phyloP scores from a whole-genome alignment of 192 early-diverging fungal genomes.

The Coemansia furcata region DNA sequence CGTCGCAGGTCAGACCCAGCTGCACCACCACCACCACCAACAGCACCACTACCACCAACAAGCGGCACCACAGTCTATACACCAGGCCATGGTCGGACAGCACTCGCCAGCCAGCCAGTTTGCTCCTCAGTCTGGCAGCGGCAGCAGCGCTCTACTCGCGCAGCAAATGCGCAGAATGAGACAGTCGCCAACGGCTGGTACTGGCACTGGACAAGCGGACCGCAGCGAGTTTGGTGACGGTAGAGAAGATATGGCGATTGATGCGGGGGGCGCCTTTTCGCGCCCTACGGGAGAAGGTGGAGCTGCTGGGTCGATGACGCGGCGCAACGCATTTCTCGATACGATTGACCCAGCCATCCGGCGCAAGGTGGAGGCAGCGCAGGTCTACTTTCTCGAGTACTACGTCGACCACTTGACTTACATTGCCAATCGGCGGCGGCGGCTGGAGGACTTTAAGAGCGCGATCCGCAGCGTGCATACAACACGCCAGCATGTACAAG shows the following conservation, averaged over 20 bases:
- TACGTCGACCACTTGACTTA: constrained; percentile 80
- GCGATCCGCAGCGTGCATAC: constrained; percentile 44
- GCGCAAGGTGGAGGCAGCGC: constrained; percentile 49
- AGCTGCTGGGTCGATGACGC: constrained; percentile 40
- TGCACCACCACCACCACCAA: constrained; percentile 27
- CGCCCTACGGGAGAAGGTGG: constrained; percentile 7
- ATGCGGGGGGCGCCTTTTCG: constrained; percentile 6
- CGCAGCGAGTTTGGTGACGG: constrained; percentile 8
- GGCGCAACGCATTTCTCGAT: constrained; percentile 47
- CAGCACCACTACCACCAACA: constrained; percentile 13
- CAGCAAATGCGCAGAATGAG: constrained; percentile 41
- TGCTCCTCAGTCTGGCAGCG: constrained; percentile 2
- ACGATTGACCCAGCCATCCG: constrained; percentile 49
- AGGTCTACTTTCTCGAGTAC: constrained; percentile 74
- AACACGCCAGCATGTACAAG: constrained; percentile 37
- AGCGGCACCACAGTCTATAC: constrained; percentile 23
- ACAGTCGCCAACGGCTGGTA: constrained; percentile 12
- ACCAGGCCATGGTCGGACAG: constrained; percentile 31
- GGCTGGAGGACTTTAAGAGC: constrained; percentile 58
- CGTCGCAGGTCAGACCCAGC: constrained; percentile 12
- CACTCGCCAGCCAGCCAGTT: constrained; percentile 21
- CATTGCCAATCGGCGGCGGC: constrained; percentile 62
- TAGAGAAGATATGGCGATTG: constrained; percentile 13
- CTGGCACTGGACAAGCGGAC: not conserved
- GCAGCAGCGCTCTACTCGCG: constrained; percentile 29